Percentiles rank a stretch among this genome's conserved stretches.
Evolutionary conservation across 306 rosid genomes (phyloP).

Genomic region (Quillaja saponaria): DNA sequence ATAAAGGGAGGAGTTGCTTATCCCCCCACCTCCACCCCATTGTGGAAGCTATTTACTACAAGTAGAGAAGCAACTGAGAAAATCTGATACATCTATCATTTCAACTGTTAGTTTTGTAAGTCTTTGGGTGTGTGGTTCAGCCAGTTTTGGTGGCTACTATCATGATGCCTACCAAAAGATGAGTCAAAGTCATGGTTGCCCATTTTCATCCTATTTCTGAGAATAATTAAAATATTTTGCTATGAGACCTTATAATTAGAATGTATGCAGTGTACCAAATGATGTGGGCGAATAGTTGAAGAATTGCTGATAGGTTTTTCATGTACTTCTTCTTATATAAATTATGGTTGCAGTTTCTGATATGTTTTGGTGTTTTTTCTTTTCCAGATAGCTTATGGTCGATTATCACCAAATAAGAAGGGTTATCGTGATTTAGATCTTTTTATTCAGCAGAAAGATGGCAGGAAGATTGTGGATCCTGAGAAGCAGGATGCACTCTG

Average conservation of each 20-base stretch:
- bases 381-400: conserved; percentile 63
- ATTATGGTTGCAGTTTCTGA: conserved; percentile 20
- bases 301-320: conserved; percentile 11
- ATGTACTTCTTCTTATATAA: background rate
- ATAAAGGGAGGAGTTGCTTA: too few species aligned
- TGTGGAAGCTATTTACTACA: too few species aligned
- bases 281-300: background rate
- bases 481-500: conserved; percentile 53
- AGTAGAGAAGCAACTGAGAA: too few species aligned
- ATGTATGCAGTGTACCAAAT: background rate
- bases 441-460: conserved; percentile 69
- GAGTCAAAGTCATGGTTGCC: too few species aligned
- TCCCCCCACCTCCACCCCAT: too few species aligned
- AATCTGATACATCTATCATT: too few species aligned
- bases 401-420: conserved; percentile 44
- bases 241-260: background rate
- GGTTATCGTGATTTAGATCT: conserved; percentile 70
- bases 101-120: too few species aligned
- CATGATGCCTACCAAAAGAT: too few species aligned
- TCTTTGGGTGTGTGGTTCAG: too few species aligned
- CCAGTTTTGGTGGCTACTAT: too few species aligned
- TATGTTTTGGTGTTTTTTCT: conserved; percentile 5
- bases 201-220: too few species aligned
- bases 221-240: too few species aligned
- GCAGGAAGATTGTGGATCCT: conserved; percentile 62